phyloP scores from a whole-genome alignment of 139 green algal genomes.

The Chlorella sp. region DNA sequence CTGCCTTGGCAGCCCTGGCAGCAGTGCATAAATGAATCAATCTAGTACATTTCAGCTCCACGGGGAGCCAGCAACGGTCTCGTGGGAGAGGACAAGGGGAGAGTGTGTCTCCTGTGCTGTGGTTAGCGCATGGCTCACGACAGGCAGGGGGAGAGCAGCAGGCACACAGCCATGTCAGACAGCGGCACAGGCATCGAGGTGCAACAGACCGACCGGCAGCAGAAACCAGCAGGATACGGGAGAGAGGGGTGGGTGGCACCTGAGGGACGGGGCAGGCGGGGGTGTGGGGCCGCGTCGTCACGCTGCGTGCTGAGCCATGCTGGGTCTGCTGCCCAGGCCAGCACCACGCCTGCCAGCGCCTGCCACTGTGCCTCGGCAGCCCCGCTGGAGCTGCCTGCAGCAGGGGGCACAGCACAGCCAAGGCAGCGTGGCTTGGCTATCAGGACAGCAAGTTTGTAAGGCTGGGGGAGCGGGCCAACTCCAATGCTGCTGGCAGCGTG shows the following conservation, averaged over 20 bases:
- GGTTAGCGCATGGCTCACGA: not conserved
- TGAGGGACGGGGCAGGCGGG: not conserved
- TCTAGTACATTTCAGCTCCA: too few relatives aligned
- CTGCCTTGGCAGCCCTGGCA: too few relatives aligned
- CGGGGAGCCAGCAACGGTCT: too few relatives aligned
- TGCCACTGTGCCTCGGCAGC: slow-evolving; percentile 41
- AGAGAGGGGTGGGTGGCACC: not conserved
- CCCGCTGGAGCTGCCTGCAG: slow-evolving; percentile 32
- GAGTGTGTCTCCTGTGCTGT: not conserved
- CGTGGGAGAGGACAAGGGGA: too few relatives aligned
- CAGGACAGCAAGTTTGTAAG: too few relatives aligned
- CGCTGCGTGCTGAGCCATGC: not conserved
- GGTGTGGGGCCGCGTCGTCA: not conserved
- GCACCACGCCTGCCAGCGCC: slow-evolving; percentile 40
- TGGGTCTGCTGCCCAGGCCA: slow-evolving; percentile 50
- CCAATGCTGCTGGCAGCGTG: too few relatives aligned
- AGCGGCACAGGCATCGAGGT: not conserved
- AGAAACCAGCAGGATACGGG: not conserved
- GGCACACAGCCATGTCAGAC: too few relatives aligned
- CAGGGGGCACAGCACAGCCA: not conserved
- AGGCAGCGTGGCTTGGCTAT: too few relatives aligned
- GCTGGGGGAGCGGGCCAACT: too few relatives aligned
- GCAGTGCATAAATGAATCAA: too few relatives aligned
- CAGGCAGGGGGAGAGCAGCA: too few relatives aligned
- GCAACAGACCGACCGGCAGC: not conserved